Conservation (phyloP, 129 eudicot species). For the Centaurea solstitialis region DNA sequence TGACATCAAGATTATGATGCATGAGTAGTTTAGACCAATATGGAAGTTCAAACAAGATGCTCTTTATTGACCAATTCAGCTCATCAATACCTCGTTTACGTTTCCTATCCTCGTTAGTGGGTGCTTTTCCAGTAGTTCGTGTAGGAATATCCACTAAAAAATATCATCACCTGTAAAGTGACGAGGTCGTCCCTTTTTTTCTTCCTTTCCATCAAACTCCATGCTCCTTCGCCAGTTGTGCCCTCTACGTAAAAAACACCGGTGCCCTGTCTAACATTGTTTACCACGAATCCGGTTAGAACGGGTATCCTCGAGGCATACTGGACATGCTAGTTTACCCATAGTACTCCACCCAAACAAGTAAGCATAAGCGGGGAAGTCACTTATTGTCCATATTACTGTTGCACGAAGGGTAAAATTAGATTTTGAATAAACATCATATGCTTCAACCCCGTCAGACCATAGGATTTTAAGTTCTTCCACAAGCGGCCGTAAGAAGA, state of each 20-base stretch:
- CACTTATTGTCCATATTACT: constrained; percentile 2
- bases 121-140: not conserved
- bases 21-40: not conserved
- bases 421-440: constrained; percentile 6
- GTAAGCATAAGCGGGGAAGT: constrained; percentile 20
- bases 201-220: constrained; percentile 11
- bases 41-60: not conserved
- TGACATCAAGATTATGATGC: not conserved
- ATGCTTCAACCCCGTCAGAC: not conserved
- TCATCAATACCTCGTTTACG: not conserved
- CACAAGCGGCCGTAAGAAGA: not conserved
- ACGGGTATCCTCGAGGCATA: constrained; percentile 4
- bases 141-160: not conserved
- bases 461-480: not conserved
- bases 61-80: not conserved
- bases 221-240: not conserved
- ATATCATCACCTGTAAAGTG: not conserved
- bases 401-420: not conserved
- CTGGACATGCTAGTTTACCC: constrained; percentile 14
- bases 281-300: constrained; percentile 10
- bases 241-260: not conserved
- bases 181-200: constrained; percentile 3
- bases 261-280: not conserved
- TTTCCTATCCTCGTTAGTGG: constrained; percentile 1
- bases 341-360: not conserved